phyloP scores from a whole-genome alignment of 495 filamentous ascomycete species.

The Alectoria sarmentosa region DNA sequence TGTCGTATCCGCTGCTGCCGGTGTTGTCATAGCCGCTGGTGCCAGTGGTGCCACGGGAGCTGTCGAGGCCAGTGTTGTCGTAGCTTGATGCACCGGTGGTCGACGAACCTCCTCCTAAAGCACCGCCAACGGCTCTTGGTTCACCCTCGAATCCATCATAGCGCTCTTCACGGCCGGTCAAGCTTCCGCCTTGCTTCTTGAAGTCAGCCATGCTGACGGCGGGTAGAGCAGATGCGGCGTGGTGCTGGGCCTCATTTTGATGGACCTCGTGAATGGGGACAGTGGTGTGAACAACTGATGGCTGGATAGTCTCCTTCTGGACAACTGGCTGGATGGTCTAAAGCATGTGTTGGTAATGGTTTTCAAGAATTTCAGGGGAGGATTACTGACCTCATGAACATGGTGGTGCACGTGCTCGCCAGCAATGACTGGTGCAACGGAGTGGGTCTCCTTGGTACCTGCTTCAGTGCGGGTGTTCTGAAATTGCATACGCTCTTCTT shows the following conservation, averaged over 20 bases:
- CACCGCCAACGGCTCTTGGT: conserved; percentile 41
- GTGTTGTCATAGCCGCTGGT: conserved; percentile 9
- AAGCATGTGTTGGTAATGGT: conserved; percentile 30
- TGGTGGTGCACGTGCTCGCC: conserved; percentile 59
- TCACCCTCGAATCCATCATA: conserved; percentile 51
- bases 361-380: conserved; percentile 17
- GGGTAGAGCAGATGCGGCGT: conserved; percentile 49
- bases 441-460: conserved; percentile 42
- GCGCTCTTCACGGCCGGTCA: conserved; percentile 47
- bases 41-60: conserved; percentile 16
- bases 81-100: neutral
- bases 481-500: conserved; percentile 44
- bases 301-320: conserved; percentile 58
- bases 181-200: conserved; percentile 47
- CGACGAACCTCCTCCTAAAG: conserved; percentile 25
- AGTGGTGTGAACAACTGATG: conserved; percentile 59
- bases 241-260: conserved; percentile 53
- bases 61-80: neutral
- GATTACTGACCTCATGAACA: conserved; percentile 20
- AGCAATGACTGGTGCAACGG: conserved; percentile 39
- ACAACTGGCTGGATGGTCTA: conserved; percentile 61
- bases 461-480: conserved; percentile 39
- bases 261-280: conserved; percentile 60
- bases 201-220: conserved; percentile 56
- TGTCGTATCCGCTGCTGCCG: conserved; percentile 20